These are phyloP conservation scores for Rhododendron simsii DNA, from an alignment of 148 eudicot genomes.

Conservation along the genomic window DNA sequence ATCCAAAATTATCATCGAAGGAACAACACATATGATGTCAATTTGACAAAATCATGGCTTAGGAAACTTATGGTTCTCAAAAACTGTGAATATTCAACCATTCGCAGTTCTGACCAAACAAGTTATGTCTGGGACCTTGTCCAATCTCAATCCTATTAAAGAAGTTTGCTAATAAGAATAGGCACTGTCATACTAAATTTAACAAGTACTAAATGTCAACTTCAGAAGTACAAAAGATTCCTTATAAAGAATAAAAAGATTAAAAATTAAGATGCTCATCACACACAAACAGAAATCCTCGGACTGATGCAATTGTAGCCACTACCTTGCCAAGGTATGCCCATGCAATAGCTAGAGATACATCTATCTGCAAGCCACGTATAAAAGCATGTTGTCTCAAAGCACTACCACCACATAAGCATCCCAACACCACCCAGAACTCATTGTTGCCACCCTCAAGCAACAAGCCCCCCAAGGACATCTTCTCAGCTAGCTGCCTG, in stretches of 20 bases:
- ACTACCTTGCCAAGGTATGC: constrained; percentile 91
- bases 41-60: neutral
- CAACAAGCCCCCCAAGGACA: constrained; percentile 82
- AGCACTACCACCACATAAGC: constrained; percentile 57
- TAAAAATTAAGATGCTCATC: neutral
- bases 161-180: neutral
- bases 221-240: neutral
- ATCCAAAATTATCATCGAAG: neutral
- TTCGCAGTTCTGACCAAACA: neutral
- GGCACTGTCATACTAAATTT: neutral
- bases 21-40: neutral
- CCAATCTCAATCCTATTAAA: neutral
- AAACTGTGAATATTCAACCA: neutral
- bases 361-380: constrained; percentile 79
- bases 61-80: neutral
- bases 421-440: constrained; percentile 90
- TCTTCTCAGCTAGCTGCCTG: constrained; percentile 89
- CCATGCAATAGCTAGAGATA: constrained; percentile 96
- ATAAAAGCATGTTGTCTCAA: constrained; percentile 88
- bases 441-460: constrained; percentile 80
- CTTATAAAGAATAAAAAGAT: neutral
- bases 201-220: neutral
- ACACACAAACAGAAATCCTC: neutral
- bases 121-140: neutral
- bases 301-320: neutral